Conservation (phyloP, 1,139 yeast genomes). For the Pichia norvegensis region DNA sequence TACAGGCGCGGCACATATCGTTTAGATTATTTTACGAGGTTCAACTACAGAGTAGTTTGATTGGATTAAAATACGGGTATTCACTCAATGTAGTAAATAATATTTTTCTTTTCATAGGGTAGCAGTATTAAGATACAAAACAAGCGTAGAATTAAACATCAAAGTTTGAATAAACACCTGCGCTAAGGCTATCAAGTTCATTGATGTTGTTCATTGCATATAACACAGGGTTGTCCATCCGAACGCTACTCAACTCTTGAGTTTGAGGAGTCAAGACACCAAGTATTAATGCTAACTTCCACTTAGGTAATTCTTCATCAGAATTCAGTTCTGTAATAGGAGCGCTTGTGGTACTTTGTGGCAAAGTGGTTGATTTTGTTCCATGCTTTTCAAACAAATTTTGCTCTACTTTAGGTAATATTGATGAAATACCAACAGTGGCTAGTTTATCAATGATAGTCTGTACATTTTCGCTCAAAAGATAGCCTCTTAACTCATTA, state of each 20-base stretch:
- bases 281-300: constrained; percentile 59
- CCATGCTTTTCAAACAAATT: constrained; percentile 3
- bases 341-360: not conserved
- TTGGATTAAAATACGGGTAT: too few relatives aligned
- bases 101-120: too few relatives aligned
- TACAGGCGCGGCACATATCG: too few relatives aligned
- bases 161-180: constrained; percentile 82
- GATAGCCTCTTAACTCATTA: constrained; percentile 45
- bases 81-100: too few relatives aligned
- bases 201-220: constrained; percentile 46
- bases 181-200: constrained; percentile 80
- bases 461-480: constrained; percentile 30
- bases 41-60: too few relatives aligned
- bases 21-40: too few relatives aligned
- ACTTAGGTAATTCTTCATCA: constrained; percentile 1
- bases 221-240: constrained; percentile 40
- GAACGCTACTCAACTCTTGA: constrained; percentile 42
- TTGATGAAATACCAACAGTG: constrained; percentile 39
- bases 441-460: constrained; percentile 34
- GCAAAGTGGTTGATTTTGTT: constrained; percentile 1
- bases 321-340: not conserved
- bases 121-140: not conserved
- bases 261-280: constrained; percentile 67
- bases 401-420: constrained; percentile 33
- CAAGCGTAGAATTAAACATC: constrained; percentile 8